A percentile compares a stretch with the other conserved stretches of the same genome.
Evolutionary conservation across 2,329 filamentous ascomycete species (phyloP).

Genomic region (Sphaerulina musiva): DNA sequence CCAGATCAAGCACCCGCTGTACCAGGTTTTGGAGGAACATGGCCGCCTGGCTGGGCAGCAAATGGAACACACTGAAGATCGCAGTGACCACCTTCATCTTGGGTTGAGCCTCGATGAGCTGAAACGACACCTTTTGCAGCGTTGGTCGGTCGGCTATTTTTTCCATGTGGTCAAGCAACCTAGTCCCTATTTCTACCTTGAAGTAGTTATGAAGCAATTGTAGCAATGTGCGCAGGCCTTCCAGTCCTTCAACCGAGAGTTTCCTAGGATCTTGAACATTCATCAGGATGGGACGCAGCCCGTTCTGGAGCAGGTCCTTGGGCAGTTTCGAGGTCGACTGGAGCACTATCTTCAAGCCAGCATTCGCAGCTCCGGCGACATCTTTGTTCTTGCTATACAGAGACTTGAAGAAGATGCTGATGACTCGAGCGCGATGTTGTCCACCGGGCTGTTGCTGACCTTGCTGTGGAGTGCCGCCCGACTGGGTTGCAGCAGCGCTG

Average conservation of each 20-base stretch:
- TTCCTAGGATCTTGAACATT: slow-evolving; percentile 92
- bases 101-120: slow-evolving; percentile 83
- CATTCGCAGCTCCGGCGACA: slow-evolving; percentile 89
- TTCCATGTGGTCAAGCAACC: slow-evolving; percentile 90
- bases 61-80: slow-evolving; percentile 93
- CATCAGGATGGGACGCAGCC: slow-evolving; percentile 87
- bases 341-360: slow-evolving; percentile 79
- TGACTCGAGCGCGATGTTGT: slow-evolving; percentile 57
- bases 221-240: slow-evolving; percentile 81
- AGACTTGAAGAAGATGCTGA: slow-evolving; percentile 96
- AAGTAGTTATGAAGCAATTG: slow-evolving; percentile 96
- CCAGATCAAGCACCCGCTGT: slow-evolving; percentile 81
- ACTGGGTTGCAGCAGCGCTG: slow-evolving; percentile 33
- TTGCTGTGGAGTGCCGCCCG: slow-evolving; percentile 10
- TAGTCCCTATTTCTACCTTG: slow-evolving; percentile 92
- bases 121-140: slow-evolving; percentile 88
- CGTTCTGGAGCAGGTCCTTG: slow-evolving; percentile 90
- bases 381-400: slow-evolving; percentile 88
- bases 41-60: slow-evolving; percentile 84
- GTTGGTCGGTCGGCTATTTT: slow-evolving; percentile 73
- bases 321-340: slow-evolving; percentile 85
- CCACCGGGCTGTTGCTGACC: slow-evolving; percentile 49
- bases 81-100: slow-evolving; percentile 93
- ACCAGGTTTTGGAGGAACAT: slow-evolving; percentile 87
- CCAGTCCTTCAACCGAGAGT: slow-evolving; percentile 78